Evolutionary conservation across 768 basidiomycete species (phyloP).

Genomic region (Paxillus involutus): DNA sequence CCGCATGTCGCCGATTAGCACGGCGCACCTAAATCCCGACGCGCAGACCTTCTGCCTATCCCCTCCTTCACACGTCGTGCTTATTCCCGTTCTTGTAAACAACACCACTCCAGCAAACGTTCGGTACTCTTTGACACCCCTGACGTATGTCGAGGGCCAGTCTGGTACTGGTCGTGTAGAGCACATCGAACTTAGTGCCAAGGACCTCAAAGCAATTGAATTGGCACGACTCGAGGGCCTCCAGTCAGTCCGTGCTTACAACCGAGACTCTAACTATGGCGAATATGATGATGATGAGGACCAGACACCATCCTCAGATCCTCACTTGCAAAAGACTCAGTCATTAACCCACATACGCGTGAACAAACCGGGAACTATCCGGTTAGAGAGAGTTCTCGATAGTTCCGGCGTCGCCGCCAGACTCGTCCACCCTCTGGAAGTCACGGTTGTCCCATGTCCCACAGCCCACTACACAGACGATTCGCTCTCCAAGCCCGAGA

Average conservation of each 20-base stretch:
- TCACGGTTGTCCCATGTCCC: slow-evolving; percentile 83
- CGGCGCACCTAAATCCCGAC: slow-evolving; percentile 84
- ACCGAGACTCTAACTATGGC: slow-evolving; percentile 48
- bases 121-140: slow-evolving; percentile 70
- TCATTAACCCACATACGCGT: slow-evolving; percentile 71
- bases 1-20: slow-evolving; percentile 90
- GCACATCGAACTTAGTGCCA: slow-evolving; percentile 52
- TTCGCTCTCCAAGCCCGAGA: slow-evolving; percentile 32
- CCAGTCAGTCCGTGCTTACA: slow-evolving; percentile 41
- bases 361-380: slow-evolving; percentile 70
- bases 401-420: slow-evolving; percentile 70
- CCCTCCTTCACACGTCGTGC: slow-evolving; percentile 48
- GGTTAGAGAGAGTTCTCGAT: slow-evolving; percentile 74
- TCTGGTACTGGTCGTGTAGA: slow-evolving; percentile 48
- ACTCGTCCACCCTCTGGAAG: slow-evolving; percentile 58
- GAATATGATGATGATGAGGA: slow-evolving; percentile 66
- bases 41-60: slow-evolving; percentile 73
- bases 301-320: slow-evolving; percentile 29
- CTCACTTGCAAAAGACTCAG: slow-evolving; percentile 72
- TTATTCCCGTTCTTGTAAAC: slow-evolving; percentile 86
- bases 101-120: slow-evolving; percentile 78
- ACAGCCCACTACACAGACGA: slow-evolving; percentile 59
- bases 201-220: slow-evolving; percentile 70
- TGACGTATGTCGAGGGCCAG: slow-evolving; percentile 46
- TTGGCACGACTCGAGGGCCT: slow-evolving; percentile 53